Evolutionary conservation across 805 yeast species (phyloP).

Genomic region (Starmerella khaoyaiensis): DNA sequence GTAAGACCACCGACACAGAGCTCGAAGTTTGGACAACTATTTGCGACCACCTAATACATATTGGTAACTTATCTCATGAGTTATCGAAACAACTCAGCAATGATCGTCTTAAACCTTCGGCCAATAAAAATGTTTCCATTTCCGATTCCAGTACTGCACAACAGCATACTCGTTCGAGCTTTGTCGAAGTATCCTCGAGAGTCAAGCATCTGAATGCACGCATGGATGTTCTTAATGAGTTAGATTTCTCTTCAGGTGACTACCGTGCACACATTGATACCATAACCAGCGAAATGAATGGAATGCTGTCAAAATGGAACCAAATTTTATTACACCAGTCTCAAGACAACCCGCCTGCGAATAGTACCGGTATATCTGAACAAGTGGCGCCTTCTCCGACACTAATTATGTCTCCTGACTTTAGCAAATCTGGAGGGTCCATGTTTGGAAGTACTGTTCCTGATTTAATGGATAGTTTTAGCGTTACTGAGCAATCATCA

Average conservation of each 20-base stretch:
- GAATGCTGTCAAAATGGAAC: constrained; percentile 5
- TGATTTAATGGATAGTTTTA: background rate
- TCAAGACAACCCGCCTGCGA: no score
- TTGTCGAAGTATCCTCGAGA: constrained; percentile 8
- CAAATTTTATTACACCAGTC: no score
- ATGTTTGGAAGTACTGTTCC: no score
- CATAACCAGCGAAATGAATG: constrained; percentile 11
- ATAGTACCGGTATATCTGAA: no score
- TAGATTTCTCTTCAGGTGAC: constrained; percentile 6
- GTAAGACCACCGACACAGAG: constrained; percentile 16
- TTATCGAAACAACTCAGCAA: constrained; percentile 13
- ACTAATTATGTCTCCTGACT: constrained; percentile 8
- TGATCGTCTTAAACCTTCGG: constrained; percentile 14
- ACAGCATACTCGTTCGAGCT: background rate
- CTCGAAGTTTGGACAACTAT: constrained; percentile 21
- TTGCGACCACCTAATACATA: constrained; percentile 18
- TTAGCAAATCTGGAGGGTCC: no score
- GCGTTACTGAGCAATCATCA: background rate
- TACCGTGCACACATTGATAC: constrained; percentile 7
- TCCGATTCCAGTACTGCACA: background rate
- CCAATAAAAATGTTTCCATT: background rate
- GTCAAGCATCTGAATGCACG: constrained; percentile 20
- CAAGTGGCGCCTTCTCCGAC: constrained; percentile 9
- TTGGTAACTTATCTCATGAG: constrained; percentile 13
- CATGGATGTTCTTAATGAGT: constrained; percentile 15